These are phyloP conservation scores for Salix koriyanagi DNA, from an alignment of 345 rosid genomes.

Conservation along the genomic window DNA sequence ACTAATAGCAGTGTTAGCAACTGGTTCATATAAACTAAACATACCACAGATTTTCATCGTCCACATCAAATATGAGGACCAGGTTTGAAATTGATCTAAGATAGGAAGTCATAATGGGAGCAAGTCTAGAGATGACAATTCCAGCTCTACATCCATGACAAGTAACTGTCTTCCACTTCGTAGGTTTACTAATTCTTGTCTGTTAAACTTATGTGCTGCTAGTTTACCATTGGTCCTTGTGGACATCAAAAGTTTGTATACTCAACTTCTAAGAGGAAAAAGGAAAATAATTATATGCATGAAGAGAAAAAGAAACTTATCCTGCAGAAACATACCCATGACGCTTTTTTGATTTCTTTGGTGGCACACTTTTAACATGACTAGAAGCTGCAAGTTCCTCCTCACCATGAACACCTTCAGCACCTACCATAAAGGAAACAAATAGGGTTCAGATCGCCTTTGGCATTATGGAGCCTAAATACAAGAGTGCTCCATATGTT, in stretches of 20 bases:
- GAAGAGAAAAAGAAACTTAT: constrained; percentile 6
- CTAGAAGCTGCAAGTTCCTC: constrained; percentile 16
- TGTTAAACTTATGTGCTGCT: background rate
- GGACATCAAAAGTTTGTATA: constrained; percentile 4
- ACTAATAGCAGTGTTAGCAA: background rate
- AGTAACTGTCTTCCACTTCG: background rate
- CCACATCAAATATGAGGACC: background rate
- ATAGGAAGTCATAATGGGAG: too few species aligned
- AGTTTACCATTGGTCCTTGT: background rate
- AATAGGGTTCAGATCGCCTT: background rate
- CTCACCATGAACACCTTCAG: constrained; percentile 20
- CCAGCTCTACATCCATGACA: background rate
- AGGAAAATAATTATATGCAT: background rate
- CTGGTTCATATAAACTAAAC: background rate
- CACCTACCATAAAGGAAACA: constrained; percentile 11
- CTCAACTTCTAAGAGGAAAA: background rate
- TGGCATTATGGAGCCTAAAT: background rate
- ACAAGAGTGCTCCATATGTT: background rate
- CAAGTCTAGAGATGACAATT: too few species aligned
- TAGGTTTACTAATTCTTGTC: background rate
- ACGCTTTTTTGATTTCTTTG: constrained; percentile 69
- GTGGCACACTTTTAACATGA: constrained; percentile 46
- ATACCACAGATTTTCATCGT: background rate
- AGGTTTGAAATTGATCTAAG: background rate
- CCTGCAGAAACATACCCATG: constrained; percentile 58